Percentiles rank a stretch among this genome's conserved stretches.
These are phyloP conservation scores for Boletus edulis DNA, from an alignment of 768 basidiomycete species.

Conservation along the genomic window DNA sequence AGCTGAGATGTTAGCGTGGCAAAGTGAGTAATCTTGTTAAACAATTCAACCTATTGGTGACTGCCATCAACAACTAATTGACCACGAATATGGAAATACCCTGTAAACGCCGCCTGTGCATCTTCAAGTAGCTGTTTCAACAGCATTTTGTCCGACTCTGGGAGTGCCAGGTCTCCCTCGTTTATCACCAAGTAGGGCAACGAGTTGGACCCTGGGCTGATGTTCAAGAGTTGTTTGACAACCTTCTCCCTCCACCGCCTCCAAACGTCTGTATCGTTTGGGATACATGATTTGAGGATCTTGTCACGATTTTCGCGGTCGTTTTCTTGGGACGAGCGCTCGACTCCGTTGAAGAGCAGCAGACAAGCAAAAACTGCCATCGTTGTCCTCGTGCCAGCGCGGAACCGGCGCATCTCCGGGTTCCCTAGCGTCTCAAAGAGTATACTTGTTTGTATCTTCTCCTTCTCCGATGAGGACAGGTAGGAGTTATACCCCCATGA, in stretches of 20 bases:
- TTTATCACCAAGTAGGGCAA: slow-evolving; percentile 1
- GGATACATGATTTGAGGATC: slow-evolving; percentile 15
- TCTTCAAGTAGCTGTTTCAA: slow-evolving; percentile 14
- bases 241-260: slow-evolving; percentile 22
- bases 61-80: background rate
- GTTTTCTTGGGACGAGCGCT: background rate
- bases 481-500: slow-evolving; percentile 37
- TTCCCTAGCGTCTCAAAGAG: slow-evolving; percentile 13
- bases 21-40: background rate
- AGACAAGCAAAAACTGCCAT: slow-evolving; percentile 25
- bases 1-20: no score
- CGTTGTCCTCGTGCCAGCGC: slow-evolving; percentile 18
- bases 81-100: background rate
- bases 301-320: background rate
- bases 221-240: slow-evolving; percentile 10
- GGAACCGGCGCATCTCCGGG: slow-evolving; percentile 11
- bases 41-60: no score
- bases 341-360: slow-evolving; percentile 18
- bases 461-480: slow-evolving; percentile 35
- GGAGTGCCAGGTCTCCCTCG: background rate
- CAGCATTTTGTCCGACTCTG: background rate
- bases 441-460: slow-evolving; percentile 20
- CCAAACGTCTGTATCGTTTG: slow-evolving; percentile 28
- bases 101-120: slow-evolving; percentile 14
- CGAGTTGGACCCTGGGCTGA: background rate